These are phyloP conservation scores for Clavispora santaluciae DNA, from an alignment of 805 yeast species.

Conservation along the genomic window DNA sequence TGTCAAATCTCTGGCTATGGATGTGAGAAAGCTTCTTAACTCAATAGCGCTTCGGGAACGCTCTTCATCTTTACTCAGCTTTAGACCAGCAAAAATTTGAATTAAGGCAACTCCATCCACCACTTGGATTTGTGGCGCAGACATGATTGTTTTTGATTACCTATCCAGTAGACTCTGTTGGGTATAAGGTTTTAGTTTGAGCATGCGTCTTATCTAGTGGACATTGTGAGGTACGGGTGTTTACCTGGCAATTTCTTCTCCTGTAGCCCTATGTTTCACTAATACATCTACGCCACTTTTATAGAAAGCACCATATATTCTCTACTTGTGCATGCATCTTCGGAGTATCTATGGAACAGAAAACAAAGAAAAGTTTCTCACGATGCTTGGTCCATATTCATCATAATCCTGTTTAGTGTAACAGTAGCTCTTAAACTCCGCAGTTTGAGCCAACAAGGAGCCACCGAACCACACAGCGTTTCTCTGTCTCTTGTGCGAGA, in stretches of 20 bases:
- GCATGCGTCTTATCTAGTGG: slow-evolving; percentile 1
- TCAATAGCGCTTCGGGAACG: slow-evolving; percentile 61
- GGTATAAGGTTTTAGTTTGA: background rate
- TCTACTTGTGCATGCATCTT: background rate
- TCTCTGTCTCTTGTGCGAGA: slow-evolving; percentile 94
- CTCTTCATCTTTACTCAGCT: slow-evolving; percentile 38
- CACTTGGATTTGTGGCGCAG: slow-evolving; percentile 15
- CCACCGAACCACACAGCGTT: slow-evolving; percentile 99
- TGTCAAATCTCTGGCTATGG: slow-evolving; percentile 74
- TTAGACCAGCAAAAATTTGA: slow-evolving; percentile 50
- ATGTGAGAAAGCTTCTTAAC: slow-evolving; percentile 60
- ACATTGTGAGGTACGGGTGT: slow-evolving; percentile 11
- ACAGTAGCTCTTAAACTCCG: slow-evolving; percentile 93
- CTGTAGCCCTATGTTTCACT: background rate
- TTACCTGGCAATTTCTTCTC: background rate
- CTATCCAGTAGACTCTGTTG: background rate
- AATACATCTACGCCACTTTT: too few species aligned
- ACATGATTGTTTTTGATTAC: slow-evolving; percentile 4
- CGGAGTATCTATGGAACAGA: slow-evolving; percentile 60
- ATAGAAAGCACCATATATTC: too few species aligned
- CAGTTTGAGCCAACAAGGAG: slow-evolving; percentile 90
- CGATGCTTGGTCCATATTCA: slow-evolving; percentile 96
- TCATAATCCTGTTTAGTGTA: slow-evolving; percentile 97
- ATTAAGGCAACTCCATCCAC: slow-evolving; percentile 46
- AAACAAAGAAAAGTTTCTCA: slow-evolving; percentile 92